These are phyloP conservation scores for Penstemon eatonii DNA, from an alignment of 257 asterid species.

Conservation along the genomic window DNA sequence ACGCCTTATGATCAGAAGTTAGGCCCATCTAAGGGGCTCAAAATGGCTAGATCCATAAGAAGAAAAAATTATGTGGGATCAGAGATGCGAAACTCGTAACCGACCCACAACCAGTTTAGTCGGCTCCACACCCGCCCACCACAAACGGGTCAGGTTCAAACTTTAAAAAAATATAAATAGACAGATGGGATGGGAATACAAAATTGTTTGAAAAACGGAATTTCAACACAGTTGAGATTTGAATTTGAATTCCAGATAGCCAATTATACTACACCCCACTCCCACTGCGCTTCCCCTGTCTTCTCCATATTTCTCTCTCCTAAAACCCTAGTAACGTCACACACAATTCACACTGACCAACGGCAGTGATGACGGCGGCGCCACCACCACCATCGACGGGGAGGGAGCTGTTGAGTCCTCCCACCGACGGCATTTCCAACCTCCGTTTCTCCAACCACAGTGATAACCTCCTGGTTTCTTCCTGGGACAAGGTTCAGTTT, in stretches of 20 bases:
- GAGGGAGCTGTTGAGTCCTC: constrained; percentile 61
- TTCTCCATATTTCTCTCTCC: background rate
- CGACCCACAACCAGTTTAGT: background rate
- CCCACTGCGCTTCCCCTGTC: background rate
- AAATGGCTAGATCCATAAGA: too few species aligned
- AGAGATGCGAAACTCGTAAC: too few species aligned
- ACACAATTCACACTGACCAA: background rate
- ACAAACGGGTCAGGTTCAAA: background rate
- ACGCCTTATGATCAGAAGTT: too few species aligned
- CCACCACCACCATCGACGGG: constrained; percentile 50
- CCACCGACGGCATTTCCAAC: constrained; percentile 75
- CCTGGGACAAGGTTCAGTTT: constrained; percentile 73
- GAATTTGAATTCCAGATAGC: constrained; percentile 31
- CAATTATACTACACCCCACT: background rate
- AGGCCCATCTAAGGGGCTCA: too few species aligned
- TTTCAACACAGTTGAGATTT: background rate
- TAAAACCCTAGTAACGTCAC: background rate
- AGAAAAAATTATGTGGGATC: too few species aligned
- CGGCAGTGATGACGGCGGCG: constrained; percentile 57
- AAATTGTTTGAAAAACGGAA: constrained; percentile 16
- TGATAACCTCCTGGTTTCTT: constrained; percentile 78
- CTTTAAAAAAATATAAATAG: background rate
- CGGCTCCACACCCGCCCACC: background rate
- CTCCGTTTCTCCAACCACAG: constrained; percentile 86
- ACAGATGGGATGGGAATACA: background rate